Base-by-base conservation (phyloP, 768 basidiomycete genomes). In the Pleurotus eryngii region DNA sequence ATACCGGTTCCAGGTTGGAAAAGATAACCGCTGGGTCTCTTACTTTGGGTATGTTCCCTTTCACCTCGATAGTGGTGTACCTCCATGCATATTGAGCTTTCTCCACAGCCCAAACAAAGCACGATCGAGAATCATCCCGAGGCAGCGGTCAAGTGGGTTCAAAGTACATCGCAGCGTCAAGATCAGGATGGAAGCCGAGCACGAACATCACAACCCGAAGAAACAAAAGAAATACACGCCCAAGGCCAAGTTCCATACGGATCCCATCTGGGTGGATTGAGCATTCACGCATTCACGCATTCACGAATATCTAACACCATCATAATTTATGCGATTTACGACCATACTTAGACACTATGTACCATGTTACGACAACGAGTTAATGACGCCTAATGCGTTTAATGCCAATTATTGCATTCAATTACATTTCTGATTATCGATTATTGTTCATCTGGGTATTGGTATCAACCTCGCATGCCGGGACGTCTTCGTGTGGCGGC, bases 141-240 rank as follows among this genome's bases (percentile, higher is more conserved):
- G 73, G 42, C 76, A 79, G 22, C 17, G 27, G n/a, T 65, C 59
- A 5, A 60, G 64, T 26, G 74, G 74, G 0, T 70, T 83, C 49
- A 80, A 78, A 60, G 72, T 84, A 15, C 82, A 84, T 61, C 66
- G 81, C 35, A 79, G 73, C 50, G 82, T 85, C 24, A 74, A 75
- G 66, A 65, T 80, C 58, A 73, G 85, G 57, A 79, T 82, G 76
- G 79, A 82, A 38, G 81, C 83, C 0, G 73, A 76, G 22, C 70
- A 70, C 59, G 69, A 69, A n/a, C 64, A 71, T 48, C 69, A 54
- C 60, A 64, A 65, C 46, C 65, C 58, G 53, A 57, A 59, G 24
- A 61, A 20, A 35, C 58, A 50, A 35, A 57, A 58, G 18, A 56
- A 30, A 49, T 74, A 75, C 61, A 42, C 18, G 5, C 70, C 73